These are phyloP conservation scores for Colletotrichum sp. DNA, from an alignment of 2,329 filamentous ascomycete genomes.

Conservation along the genomic window DNA sequence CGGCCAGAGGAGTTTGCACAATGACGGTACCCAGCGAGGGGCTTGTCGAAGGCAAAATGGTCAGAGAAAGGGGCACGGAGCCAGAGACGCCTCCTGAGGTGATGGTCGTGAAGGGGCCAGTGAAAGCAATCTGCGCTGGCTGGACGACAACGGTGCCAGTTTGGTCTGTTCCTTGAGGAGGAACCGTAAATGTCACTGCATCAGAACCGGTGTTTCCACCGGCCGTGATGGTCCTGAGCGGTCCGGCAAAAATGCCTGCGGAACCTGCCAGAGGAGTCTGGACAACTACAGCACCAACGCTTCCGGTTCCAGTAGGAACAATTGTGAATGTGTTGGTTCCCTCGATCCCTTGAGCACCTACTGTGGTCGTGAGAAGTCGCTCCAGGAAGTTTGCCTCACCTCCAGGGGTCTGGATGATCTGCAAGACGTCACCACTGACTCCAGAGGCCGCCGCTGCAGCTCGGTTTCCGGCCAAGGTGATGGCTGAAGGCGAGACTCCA, in stretches of 20 bases:
- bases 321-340: not conserved
- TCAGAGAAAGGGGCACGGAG: constrained; percentile 1
- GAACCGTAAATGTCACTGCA: not conserved
- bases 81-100: constrained; percentile 3
- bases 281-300: not conserved
- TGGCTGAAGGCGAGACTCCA: not conserved
- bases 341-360: not conserved
- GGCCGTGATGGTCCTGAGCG: constrained; percentile 7
- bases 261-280: not conserved
- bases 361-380: not conserved
- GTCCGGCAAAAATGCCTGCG: not conserved
- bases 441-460: not conserved
- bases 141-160: constrained; percentile 6
- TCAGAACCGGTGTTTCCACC: not conserved
- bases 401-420: constrained; percentile 9
- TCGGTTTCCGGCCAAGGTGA: not conserved
- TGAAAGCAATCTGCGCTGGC: not conserved
- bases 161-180: not conserved
- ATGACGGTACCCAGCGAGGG: constrained; percentile 10
- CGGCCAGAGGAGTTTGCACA: not conserved
- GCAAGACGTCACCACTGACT: not conserved
- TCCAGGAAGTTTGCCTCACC: not conserved
- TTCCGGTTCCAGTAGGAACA: not conserved
- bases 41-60: not conserved
- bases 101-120: constrained; percentile 12